Percentiles rank a stretch among this genome's conserved stretches.
These are phyloP conservation scores for Chrysanthemum seticuspe DNA, from an alignment of 129 eudicot genomes.

Conservation along the genomic window DNA sequence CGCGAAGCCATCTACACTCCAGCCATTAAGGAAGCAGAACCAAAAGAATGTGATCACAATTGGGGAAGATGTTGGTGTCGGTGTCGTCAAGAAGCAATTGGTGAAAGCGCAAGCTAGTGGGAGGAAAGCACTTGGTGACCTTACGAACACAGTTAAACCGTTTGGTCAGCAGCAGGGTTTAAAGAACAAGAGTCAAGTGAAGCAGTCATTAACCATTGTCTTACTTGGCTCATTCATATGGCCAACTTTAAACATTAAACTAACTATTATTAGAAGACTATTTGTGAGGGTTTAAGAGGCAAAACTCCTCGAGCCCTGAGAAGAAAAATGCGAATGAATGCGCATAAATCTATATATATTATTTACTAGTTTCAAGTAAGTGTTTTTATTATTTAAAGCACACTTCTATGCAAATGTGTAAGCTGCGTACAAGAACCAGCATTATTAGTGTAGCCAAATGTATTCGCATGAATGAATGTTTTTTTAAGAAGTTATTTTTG, in stretches of 20 bases:
- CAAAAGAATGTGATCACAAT: conserved; percentile 44
- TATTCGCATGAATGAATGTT: conserved; percentile 34
- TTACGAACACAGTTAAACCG: conserved; percentile 69
- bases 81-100: conserved; percentile 31
- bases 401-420: conserved; percentile 34
- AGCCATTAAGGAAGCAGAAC: conserved; percentile 45
- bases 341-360: conserved; percentile 23
- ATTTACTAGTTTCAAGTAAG: conserved; percentile 23
- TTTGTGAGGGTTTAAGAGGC: conserved; percentile 19
- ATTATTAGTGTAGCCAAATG: conserved; percentile 34
- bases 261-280: not conserved
- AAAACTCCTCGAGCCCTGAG: conserved; percentile 39
- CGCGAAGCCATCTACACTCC: conserved; percentile 49
- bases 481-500: not conserved
- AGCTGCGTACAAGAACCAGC: conserved; percentile 43
- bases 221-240: conserved; percentile 94
- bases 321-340: conserved; percentile 10
- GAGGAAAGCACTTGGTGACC: conserved; percentile 67
- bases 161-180: conserved; percentile 31
- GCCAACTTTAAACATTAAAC: conserved; percentile 57
- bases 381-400: conserved; percentile 17
- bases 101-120: conserved; percentile 34
- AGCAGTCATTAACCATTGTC: conserved; percentile 53
- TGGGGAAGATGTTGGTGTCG: conserved; percentile 38
- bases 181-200: conserved; percentile 33